Percentiles rank a stretch among this genome's conserved stretches.
phyloP scores from a whole-genome alignment of 371 early-diverging fungal species.

The Mortierella sp. region DNA sequence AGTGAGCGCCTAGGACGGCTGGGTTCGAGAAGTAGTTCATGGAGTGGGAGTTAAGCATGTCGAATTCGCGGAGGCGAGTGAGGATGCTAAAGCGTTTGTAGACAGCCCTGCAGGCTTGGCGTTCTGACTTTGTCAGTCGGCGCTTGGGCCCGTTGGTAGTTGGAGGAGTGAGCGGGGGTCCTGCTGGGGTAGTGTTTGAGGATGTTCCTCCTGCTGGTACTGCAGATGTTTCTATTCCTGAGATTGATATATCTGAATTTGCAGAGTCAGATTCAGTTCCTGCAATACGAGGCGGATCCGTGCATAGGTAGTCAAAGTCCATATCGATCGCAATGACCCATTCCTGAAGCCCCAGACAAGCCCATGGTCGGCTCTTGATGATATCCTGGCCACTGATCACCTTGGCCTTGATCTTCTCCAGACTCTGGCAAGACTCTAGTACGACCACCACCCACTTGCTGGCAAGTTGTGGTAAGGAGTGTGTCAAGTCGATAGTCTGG shows the following conservation, averaged over 20 bases:
- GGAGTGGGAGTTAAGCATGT: not conserved
- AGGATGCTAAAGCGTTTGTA: conserved; percentile 1
- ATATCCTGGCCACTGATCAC: conserved; percentile 9
- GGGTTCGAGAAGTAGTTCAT: not conserved
- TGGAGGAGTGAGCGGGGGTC: not conserved
- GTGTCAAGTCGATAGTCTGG: conserved; percentile 9
- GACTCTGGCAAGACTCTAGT: conserved; percentile 14
- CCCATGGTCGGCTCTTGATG: conserved; percentile 17
- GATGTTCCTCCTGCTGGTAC: not conserved
- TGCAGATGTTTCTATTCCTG: not conserved
- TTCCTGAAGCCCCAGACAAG: conserved; percentile 7
- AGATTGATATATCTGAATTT: not conserved
- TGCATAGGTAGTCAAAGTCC: conserved; percentile 2
- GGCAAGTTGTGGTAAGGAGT: not conserved
- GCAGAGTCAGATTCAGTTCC: not conserved
- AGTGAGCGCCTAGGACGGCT: not conserved
- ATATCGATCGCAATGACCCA: conserved; percentile 19
- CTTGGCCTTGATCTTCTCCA: conserved; percentile 8
- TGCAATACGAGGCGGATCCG: not conserved
- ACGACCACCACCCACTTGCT: conserved; percentile 14
- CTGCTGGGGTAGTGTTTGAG: not conserved
- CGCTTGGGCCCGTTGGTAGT: not conserved
- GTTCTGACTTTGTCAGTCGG: not conserved
- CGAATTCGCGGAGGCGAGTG: not conserved
- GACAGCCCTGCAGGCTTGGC: not conserved